Evolutionary conservation across 1,139 yeast genomes (phyloP), one percentile per base, ranked within the genome.

Genomic region (Geotrichum citri-aurantii): DNA sequence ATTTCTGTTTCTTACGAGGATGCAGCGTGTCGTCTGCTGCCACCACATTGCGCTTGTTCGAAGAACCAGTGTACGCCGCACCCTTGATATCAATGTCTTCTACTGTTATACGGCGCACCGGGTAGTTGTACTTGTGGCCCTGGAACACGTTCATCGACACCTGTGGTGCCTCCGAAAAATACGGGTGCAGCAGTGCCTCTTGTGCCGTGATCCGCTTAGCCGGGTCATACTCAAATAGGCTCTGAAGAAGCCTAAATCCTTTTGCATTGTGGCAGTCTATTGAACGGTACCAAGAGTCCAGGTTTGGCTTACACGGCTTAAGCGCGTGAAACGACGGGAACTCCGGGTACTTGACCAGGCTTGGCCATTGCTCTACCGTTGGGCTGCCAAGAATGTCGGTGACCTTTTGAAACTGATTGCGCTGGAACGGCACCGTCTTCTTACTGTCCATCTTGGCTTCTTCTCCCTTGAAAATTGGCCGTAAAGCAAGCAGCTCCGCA

Each of bases 391-490:
- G 74, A 19, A 93, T 86, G 71, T 93, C 98, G 33, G 93, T 77
- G 29, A 93, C 92, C 69, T 91, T 91, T 66, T 88, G 88, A 69
- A 92, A 80, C 74, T 93, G 99, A 69, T 89, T 92, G 59, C 88
- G 84, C 72, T 93, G 99, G 71, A 93, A 93, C 3, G 98, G 98
- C 2, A 92, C 95, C 61, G 84, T 86, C 69, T 93, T 92, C 37
- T 65, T 65, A 8, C 88, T 88, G 70, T 92, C 98, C 79, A 93
- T 87, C 68, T 92, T 93, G 17, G 96, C 95, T 70, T 59, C 99
- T 72, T 93, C 99, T 50, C 99, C 99, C 71, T 95, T 93, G 75
- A 93, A 93, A 4, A 93, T 86, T 0, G 99, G 99, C 65, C 97
- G 77, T 50, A 95, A 74, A 1, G 96, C 89, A 21, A 93, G 76